Evolutionary conservation across 1,139 yeast genomes (phyloP), one percentile per base, ranked within the genome.

Genomic region (Pichia terricola): DNA sequence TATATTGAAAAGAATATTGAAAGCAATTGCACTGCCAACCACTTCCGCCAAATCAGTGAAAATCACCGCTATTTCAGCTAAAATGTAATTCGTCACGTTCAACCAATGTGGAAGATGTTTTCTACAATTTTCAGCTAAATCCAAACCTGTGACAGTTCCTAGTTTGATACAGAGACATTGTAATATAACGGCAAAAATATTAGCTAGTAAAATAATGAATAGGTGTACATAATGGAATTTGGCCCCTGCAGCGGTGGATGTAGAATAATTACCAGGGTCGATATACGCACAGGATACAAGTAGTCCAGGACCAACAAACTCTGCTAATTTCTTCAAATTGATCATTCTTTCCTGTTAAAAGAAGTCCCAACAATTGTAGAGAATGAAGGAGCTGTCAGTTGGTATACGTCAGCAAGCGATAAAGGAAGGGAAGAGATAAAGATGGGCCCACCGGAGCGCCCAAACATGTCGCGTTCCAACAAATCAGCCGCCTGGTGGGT

Each of bases 41-140:
- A 83, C 89, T 57, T 83, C 94, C 1, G 91, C 91, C 55, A 83
- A 67, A 59, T 83, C 94, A 0, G 94, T 83, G 11, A 89, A 88
- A 35, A 83, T 77, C 48, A 82, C 82, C 10, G 89, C 88, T 40
- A 81, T 59, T 54, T 83, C 91, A 0, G 91, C 84, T 53, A 83
- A 66, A 2, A 73, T 64, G 53, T 82, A 83, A 47, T 82, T 61
- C 25, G 71, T 59, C 40, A 81, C 52, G 54, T 82, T 83, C 51
- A 80, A 59, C 55, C 73, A 71, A 39, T 63, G 64, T 2, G 85
- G 81, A 31, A 83, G 63, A 56, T 81, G 79, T 49, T 73, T 67
- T 40, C 83, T 70, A 59, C 91, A 83, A 69, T 80, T 79, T 56
- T 82, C 85, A 2, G 91, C 88, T 55, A 83, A 66, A 59, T 82